Evolutionary conservation across 352 stramenopile genomes (phyloP).

Genomic region (Phytophthora vignae): DNA sequence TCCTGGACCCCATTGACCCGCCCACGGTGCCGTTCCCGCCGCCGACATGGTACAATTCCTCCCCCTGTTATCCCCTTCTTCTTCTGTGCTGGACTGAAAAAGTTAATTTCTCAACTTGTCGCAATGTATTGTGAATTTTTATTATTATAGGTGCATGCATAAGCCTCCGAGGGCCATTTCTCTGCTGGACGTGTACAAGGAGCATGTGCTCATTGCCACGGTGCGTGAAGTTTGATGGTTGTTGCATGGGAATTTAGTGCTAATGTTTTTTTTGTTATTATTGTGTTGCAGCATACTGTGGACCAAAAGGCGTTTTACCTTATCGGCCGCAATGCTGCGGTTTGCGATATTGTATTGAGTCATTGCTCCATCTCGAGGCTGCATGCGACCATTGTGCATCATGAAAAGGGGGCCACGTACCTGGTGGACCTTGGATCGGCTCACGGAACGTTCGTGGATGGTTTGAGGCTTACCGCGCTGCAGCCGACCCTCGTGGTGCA

Average conservation of each 20-base stretch:
- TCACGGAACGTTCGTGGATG: conserved; percentile 83
- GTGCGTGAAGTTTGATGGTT: conserved; percentile 37
- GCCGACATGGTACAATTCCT: conserved; percentile 54
- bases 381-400: conserved; percentile 78
- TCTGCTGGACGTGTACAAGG: conserved; percentile 85
- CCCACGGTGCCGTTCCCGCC: conserved; percentile 73
- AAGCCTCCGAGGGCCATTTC: conserved; percentile 66
- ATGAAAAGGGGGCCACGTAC: conserved; percentile 78
- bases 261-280: conserved; percentile 1
- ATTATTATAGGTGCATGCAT: conserved; percentile 45
- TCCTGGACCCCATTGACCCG: conserved; percentile 71
- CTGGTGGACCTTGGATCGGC: conserved; percentile 81
- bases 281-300: conserved; percentile 65
- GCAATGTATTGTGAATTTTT: neutral
- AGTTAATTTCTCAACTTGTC: neutral
- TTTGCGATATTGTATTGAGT: conserved; percentile 83
- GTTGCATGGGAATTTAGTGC: neutral
- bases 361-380: conserved; percentile 88
- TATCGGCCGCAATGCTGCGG: conserved; percentile 75
- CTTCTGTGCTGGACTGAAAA: neutral
- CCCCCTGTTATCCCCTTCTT: neutral
- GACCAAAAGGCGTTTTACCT: conserved; percentile 82
- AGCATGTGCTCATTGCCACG: conserved; percentile 80
- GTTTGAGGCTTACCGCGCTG: conserved; percentile 58
- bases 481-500: conserved; percentile 77